Conservation (phyloP, 352 stramenopile genomes). For the Albugo laibachii region DNA sequence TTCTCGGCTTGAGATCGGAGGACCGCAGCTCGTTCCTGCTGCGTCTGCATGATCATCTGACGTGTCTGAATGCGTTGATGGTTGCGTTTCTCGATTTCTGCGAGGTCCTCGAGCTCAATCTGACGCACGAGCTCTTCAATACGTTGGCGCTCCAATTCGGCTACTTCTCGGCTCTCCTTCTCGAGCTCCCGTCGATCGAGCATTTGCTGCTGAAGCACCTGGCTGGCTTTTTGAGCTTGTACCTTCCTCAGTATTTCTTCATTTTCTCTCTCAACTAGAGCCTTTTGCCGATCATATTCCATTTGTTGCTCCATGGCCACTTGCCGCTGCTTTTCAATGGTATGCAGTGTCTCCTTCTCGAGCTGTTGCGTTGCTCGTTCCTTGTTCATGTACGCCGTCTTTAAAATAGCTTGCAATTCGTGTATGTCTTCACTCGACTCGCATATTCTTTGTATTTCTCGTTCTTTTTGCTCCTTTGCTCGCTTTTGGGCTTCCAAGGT, state of each 20-base stretch:
- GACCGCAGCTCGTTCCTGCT: constrained; percentile 18
- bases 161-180: constrained; percentile 43
- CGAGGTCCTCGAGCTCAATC: constrained; percentile 69
- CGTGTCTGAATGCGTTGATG: constrained; percentile 32
- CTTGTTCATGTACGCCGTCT: constrained; percentile 89
- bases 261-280: constrained; percentile 50
- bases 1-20: constrained; percentile 13
- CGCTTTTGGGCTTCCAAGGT: constrained; percentile 47
- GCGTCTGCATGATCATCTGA: constrained; percentile 28
- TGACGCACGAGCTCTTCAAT: constrained; percentile 74
- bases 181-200: constrained; percentile 36
- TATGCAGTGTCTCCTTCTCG: constrained; percentile 56
- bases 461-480: constrained; percentile 43
- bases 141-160: constrained; percentile 53
- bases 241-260: constrained; percentile 29
- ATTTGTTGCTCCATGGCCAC: constrained; percentile 84
- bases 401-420: constrained; percentile 76
- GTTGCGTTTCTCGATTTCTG: constrained; percentile 43
- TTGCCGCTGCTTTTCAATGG: constrained; percentile 54
- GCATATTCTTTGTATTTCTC: constrained; percentile 82
- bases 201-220: constrained; percentile 47
- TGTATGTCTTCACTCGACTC: constrained; percentile 79
- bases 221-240: constrained; percentile 49
- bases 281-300: constrained; percentile 77
- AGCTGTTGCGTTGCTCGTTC: constrained; percentile 79